Conservation (phyloP, 2,329 filamentous ascomycete species). For the Exserohilum turcica region DNA sequence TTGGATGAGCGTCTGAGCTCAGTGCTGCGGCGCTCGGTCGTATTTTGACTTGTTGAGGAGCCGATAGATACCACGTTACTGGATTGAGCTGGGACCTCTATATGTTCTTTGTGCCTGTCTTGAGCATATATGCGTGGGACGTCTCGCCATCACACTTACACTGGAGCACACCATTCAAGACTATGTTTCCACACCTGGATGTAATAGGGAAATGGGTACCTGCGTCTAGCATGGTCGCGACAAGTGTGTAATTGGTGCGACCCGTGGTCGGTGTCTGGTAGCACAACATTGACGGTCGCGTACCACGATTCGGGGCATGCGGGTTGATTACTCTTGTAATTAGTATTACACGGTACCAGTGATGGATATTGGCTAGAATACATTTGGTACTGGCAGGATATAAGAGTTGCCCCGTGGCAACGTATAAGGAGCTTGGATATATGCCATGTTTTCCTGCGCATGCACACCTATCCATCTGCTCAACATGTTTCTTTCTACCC, state of each 20-base stretch:
- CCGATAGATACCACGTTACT: conserved; percentile 31
- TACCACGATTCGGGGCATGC: conserved; percentile 4
- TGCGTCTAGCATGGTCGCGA: conserved; percentile 26
- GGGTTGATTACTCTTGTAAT: conserved; percentile 5
- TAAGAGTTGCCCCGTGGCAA: not conserved
- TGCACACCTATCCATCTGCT: not conserved
- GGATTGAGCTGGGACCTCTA: conserved; percentile 22
- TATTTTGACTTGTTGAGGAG: conserved; percentile 13
- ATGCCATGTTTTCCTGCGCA: not conserved
- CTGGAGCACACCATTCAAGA: conserved; percentile 2
- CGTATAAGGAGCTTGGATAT: not conserved
- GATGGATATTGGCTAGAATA: conserved; percentile 5
- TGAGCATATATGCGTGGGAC: conserved; percentile 13
- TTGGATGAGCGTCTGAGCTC: not conserved
- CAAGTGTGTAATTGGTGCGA: conserved; percentile 24
- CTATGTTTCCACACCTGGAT: not conserved
- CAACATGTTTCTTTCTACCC: conserved; percentile 15
- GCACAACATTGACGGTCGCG: conserved; percentile 15
- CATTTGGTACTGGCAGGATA: conserved; percentile 9
- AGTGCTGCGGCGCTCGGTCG: conserved; percentile 16
- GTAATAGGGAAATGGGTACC: conserved; percentile 4
- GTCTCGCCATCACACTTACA: conserved; percentile 5
- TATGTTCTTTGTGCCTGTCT: conserved; percentile 28
- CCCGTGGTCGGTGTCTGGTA: conserved; percentile 7
- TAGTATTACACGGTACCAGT: conserved; percentile 1